phyloP scores from a whole-genome alignment of 1,284 basidiomycete genomes.

The Rhodotorula sp. region DNA sequence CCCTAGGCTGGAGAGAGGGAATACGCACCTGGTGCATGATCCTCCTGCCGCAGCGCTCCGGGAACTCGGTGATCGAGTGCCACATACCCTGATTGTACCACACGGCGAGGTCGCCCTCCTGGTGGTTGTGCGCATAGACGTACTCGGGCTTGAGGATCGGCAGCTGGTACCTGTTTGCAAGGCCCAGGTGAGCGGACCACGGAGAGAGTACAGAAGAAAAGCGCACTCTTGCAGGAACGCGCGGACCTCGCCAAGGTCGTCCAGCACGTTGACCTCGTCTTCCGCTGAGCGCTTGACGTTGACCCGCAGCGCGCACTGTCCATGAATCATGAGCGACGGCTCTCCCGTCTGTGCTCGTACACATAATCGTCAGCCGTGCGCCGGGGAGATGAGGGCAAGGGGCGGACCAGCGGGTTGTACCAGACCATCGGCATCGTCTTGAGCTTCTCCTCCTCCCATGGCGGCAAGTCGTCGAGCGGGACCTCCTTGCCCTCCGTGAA shows the following conservation, averaged over 20 bases:
- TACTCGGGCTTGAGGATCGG: conserved; percentile 20
- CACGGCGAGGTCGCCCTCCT: conserved; percentile 18
- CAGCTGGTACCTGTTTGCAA: background rate
- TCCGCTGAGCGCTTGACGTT: conserved; percentile 6
- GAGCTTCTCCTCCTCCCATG: conserved; percentile 69
- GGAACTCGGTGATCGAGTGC: conserved; percentile 26
- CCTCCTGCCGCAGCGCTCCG: conserved; percentile 5
- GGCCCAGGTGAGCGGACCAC: background rate
- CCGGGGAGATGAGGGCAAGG: too few relatives aligned
- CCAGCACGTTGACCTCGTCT: background rate
- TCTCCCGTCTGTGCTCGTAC: too few relatives aligned
- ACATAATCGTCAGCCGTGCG: too few relatives aligned
- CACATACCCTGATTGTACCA: conserved; percentile 24
- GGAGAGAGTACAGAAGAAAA: too few relatives aligned
- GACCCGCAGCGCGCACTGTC: conserved; percentile 8
- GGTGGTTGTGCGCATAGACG: conserved; percentile 24
- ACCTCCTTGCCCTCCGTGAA: conserved; percentile 56
- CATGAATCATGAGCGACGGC: conserved; percentile 16
- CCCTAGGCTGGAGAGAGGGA: too few relatives aligned
- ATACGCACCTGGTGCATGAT: conserved; percentile 23
- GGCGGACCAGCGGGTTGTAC: conserved; percentile 66
- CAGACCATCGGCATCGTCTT: conserved; percentile 72
- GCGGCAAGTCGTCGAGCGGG: conserved; percentile 64
- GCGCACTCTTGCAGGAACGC: conserved; percentile 17
- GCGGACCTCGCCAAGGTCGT: conserved; percentile 13